Base-by-base conservation (phyloP, 306 rosid species). In the Prinsepia uniflora region DNA sequence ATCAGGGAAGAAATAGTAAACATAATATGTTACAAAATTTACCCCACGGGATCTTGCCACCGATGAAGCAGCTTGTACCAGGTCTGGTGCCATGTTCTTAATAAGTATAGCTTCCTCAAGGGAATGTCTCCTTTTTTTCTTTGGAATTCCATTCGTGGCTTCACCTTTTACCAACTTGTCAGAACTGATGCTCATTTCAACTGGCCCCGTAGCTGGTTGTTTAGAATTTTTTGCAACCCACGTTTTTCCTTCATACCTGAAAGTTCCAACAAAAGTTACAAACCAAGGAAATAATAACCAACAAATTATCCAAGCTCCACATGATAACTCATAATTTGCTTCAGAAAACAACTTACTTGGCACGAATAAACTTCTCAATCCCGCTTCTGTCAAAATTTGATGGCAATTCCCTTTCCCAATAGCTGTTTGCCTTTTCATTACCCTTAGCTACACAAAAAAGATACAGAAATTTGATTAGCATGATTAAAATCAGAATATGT, bases 331-430 rank as follows among this genome's bases (percentile, higher is more conserved):
- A 76, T 56, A 63, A 58, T 71, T 78, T 78, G 72, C 68, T 82
- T 68, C 43, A 46, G 56, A 79, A 58, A 44, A 68, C 6, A 48
- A 20, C 58, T 85, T 90, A 92, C 98, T 92, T 92, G 82, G 85
- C 77, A 56, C 80, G 84, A 70, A 88, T 88, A 80, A 88, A 86
- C 59, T 78, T 88, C 71, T 84, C 86, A 2, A 80, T 64, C 67
- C 58, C 86, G 39, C 56, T 72, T 75, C 80, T 78, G 79, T 90
- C 91, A 73, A 78, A 79, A 78, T 81, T 60, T 55, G 82, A 72
- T 0, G 89, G 90, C 46, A 88, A 78, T 57, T 77, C 80, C n/a
- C 92, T 95, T 75, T 92, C 98, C 96, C 96, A 90, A 50, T 86
- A 79, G 73, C 63, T 70, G 76, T 90, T 92, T 56, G 96, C 87